phyloP scores from a whole-genome alignment of 805 yeast genomes.

The Jamesozyma piceae region DNA sequence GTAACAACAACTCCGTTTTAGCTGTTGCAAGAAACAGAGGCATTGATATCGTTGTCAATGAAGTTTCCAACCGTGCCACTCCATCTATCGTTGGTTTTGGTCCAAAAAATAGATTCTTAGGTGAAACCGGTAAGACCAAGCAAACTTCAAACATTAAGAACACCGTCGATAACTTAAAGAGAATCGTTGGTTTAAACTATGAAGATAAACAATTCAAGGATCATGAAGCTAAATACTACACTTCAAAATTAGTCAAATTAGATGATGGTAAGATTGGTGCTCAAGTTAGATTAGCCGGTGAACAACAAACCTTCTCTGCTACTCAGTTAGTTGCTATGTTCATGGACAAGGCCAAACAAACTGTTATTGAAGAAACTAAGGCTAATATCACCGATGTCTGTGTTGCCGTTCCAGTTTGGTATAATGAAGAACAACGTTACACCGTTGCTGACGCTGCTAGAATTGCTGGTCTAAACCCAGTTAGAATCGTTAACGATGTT shows the following conservation, averaged over 20 bases:
- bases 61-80: slow-evolving; percentile 94
- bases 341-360: slow-evolving; percentile 79
- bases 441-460: slow-evolving; percentile 91
- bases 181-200: slow-evolving; percentile 73
- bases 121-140: slow-evolving; percentile 93
- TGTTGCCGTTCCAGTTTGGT: slow-evolving; percentile 95
- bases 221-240: slow-evolving; percentile 63
- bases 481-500: slow-evolving; percentile 92
- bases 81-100: slow-evolving; percentile 93
- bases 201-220: slow-evolving; percentile 64
- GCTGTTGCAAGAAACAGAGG: slow-evolving; percentile 98
- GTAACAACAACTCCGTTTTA: slow-evolving; percentile 86
- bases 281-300: slow-evolving; percentile 75
- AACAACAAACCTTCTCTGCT: slow-evolving; percentile 69
- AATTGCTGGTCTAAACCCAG: slow-evolving; percentile 96
- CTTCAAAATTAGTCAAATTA: slow-evolving; percentile 61
- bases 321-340: slow-evolving; percentile 93
- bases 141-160: slow-evolving; percentile 94
- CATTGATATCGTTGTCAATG: slow-evolving; percentile 95
- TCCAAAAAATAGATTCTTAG: slow-evolving; percentile 76
- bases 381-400: slow-evolving; percentile 73
- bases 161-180: slow-evolving; percentile 90
- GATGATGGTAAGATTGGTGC: slow-evolving; percentile 71
- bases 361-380: slow-evolving; percentile 74
- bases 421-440: slow-evolving; percentile 92